Evolutionary conservation across 2,329 filamentous ascomycete species (phyloP).

Genomic region (Polytolypa hystricis): DNA sequence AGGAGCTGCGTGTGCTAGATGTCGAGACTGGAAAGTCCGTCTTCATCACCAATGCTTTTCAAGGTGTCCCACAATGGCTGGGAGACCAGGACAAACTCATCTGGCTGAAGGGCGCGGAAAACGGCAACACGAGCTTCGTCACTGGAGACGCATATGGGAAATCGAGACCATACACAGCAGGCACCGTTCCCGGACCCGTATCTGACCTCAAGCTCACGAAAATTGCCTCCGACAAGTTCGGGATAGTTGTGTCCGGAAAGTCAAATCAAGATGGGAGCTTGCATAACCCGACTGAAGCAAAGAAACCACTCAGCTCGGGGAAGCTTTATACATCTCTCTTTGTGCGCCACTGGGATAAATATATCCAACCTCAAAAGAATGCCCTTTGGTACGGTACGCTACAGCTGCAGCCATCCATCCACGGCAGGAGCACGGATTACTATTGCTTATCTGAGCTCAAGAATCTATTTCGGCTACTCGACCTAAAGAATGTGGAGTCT

Average conservation of each 20-base stretch:
- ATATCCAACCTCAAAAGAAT: slow-evolving; percentile 38
- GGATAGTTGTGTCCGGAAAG: slow-evolving; percentile 37
- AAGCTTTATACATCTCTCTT: slow-evolving; percentile 41
- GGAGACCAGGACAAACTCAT: slow-evolving; percentile 33
- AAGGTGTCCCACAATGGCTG: slow-evolving; percentile 38
- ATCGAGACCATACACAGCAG: slow-evolving; percentile 30
- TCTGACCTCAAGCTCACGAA: slow-evolving; percentile 36
- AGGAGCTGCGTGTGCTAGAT: slow-evolving; percentile 36
- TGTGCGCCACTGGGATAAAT: slow-evolving; percentile 44
- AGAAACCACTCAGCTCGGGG: slow-evolving; percentile 36
- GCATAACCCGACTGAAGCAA: slow-evolving; percentile 39
- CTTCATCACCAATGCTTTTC: slow-evolving; percentile 32
- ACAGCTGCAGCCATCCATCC: slow-evolving; percentile 27
- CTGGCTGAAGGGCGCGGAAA: slow-evolving; percentile 36
- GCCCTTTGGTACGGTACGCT: slow-evolving; percentile 40
- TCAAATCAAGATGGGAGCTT: slow-evolving; percentile 37
- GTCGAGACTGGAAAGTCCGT: slow-evolving; percentile 29
- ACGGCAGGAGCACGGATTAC: slow-evolving; percentile 10
- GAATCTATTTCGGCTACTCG: slow-evolving; percentile 32
- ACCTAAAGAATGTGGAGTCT: slow-evolving; percentile 31
- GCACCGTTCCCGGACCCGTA: slow-evolving; percentile 35
- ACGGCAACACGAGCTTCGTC: slow-evolving; percentile 37
- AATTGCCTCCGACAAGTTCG: slow-evolving; percentile 32
- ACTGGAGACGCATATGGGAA: slow-evolving; percentile 32
- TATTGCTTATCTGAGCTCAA: slow-evolving; percentile 32